Evolutionary conservation across 345 rosid genomes (phyloP).

Genomic region (Lepidium aucheri): DNA sequence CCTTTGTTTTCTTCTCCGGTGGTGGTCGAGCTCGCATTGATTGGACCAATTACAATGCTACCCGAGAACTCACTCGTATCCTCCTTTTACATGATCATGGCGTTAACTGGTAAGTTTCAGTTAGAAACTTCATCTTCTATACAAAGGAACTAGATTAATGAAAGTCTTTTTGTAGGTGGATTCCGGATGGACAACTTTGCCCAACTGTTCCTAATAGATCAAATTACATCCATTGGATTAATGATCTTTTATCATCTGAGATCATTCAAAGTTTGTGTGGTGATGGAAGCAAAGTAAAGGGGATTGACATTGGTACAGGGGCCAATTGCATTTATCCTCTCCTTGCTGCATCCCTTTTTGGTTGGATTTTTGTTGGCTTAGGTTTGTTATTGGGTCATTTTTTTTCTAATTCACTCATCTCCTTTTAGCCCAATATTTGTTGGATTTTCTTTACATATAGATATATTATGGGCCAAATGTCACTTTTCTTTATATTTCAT

Average conservation of each 20-base stretch:
- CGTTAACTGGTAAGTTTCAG: constrained; percentile 41
- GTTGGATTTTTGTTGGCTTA: constrained; percentile 81
- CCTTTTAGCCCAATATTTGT: too few species aligned
- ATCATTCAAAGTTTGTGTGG: too few species aligned
- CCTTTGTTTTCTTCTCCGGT: constrained; percentile 55
- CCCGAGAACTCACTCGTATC: constrained; percentile 77
- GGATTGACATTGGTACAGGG: constrained; percentile 92
- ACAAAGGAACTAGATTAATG: not conserved
- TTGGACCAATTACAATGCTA: constrained; percentile 86
- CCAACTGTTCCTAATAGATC: constrained; percentile 92
- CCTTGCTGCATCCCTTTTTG: constrained; percentile 74
- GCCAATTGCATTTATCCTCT: constrained; percentile 95
- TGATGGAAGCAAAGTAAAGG: constrained; percentile 40
- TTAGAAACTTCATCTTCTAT: not conserved
- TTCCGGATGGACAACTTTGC: constrained; percentile 94
- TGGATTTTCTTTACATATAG: too few species aligned
- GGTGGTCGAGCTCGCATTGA: constrained; percentile 65
- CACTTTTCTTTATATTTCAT: too few species aligned
- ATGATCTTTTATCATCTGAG: too few species aligned
- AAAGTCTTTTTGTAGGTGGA: constrained; percentile 51
- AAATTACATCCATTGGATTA: constrained; percentile 87
- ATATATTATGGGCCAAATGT: too few species aligned
- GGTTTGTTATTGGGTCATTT: too few species aligned
- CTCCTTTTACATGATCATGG: constrained; percentile 71
- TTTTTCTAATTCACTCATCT: too few species aligned